Evolutionary conservation across 805 yeast species (phyloP).

Genomic region (Kuraishia piskuri): DNA sequence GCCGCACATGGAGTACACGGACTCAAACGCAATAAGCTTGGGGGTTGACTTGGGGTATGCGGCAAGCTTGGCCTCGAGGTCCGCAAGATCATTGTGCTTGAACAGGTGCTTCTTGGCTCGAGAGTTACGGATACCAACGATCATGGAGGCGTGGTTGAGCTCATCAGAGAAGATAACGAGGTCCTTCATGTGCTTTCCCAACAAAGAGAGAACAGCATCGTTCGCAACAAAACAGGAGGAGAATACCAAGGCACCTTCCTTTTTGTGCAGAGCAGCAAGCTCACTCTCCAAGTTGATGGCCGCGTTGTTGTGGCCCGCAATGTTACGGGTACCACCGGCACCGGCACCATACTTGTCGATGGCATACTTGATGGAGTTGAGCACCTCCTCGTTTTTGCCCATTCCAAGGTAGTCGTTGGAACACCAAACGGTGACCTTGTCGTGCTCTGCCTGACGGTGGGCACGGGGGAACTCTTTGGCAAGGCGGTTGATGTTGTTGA

Average conservation of each 20-base stretch:
- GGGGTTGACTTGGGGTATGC: conserved; percentile 83
- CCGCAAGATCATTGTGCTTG: conserved; percentile 82
- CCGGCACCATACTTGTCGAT: conserved; percentile 93
- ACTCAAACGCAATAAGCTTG: conserved; percentile 92
- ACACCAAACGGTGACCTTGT: conserved; percentile 97
- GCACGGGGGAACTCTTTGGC: conserved; percentile 93
- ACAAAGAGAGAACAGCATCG: conserved; percentile 84
- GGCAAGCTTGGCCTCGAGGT: conserved; percentile 72
- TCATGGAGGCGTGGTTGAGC: conserved; percentile 96
- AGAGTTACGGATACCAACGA: conserved; percentile 89
- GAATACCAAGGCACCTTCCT: conserved; percentile 91
- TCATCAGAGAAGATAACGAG: conserved; percentile 90
- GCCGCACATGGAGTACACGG: conserved; percentile 98
- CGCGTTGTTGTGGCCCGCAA: conserved; percentile 92
- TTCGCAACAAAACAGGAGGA: conserved; percentile 96
- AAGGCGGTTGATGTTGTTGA: conserved; percentile 93
- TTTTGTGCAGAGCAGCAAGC: conserved; percentile 84
- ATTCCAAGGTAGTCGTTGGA: conserved; percentile 96
- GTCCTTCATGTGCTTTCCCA: conserved; percentile 86
- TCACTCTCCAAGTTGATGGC: conserved; percentile 86
- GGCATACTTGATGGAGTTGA: conserved; percentile 68
- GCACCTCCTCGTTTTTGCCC: conserved; percentile 73
- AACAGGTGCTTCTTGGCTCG: conserved; percentile 82
- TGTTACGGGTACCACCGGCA: conserved; percentile 98
- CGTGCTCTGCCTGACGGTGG: conserved; percentile 65